A percentile compares a stretch with the other conserved stretches of the same genome.
phyloP scores from a whole-genome alignment of 805 yeast genomes.

The Kodamaea restingae region DNA sequence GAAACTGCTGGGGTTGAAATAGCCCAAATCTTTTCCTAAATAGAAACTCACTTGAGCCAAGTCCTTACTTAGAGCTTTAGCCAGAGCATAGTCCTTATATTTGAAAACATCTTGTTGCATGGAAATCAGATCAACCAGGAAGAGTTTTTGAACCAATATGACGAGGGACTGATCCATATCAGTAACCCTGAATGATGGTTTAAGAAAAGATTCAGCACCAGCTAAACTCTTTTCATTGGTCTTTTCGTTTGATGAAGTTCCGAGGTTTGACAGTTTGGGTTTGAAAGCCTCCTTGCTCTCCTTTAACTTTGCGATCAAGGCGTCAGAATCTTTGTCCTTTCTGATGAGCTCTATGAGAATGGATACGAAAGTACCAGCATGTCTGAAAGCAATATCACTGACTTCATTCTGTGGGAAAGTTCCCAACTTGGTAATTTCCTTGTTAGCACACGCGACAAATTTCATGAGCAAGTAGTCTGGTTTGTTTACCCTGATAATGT shows the following conservation, averaged over 20 bases:
- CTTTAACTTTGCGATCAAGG: constrained; percentile 38
- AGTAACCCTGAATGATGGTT: constrained; percentile 49
- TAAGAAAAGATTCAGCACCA: constrained; percentile 18
- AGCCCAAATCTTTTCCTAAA: constrained; percentile 42
- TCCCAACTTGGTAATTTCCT: constrained; percentile 45
- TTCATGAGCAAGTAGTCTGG: constrained; percentile 48
- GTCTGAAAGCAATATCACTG: constrained; percentile 32
- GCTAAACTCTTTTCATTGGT: neutral
- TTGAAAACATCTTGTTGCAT: constrained; percentile 53
- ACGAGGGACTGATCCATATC: constrained; percentile 52
- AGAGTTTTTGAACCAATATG: constrained; percentile 43
- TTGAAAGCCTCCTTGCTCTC: constrained; percentile 38
- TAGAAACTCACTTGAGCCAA: constrained; percentile 30
- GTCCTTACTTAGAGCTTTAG: constrained; percentile 36
- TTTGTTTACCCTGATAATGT: constrained; percentile 26
- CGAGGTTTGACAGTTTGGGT: constrained; percentile 16
- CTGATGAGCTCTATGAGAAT: constrained; percentile 35
- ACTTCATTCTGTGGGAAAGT: constrained; percentile 27
- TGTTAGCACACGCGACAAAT: constrained; percentile 51
- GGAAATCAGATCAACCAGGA: constrained; percentile 43
- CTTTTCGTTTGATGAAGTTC: constrained; percentile 2
- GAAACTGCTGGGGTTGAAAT: constrained; percentile 22
- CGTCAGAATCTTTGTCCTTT: constrained; percentile 36
- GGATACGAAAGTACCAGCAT: constrained; percentile 33
- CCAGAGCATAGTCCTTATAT: constrained; percentile 38